Conservation (phyloP, 2,329 filamentous ascomycete species). For the Grosmannia penicillata region DNA sequence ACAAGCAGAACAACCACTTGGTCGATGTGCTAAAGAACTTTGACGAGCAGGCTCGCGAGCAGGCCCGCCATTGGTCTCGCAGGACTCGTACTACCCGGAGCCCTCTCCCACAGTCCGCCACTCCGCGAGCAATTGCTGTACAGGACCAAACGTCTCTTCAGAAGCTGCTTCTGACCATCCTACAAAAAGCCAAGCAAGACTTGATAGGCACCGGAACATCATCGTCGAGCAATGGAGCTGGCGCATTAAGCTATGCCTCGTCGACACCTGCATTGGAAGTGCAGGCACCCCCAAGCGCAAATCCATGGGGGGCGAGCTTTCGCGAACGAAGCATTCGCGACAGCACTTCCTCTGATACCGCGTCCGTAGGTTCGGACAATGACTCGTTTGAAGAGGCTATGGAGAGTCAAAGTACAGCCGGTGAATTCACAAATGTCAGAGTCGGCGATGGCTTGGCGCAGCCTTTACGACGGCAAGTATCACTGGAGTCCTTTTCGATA, state of each 20-base stretch:
- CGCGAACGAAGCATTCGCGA: neutral
- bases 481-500: conserved; percentile 4
- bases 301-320: neutral
- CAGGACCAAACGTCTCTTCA: conserved; percentile 13
- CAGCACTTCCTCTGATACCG: conserved; percentile 1
- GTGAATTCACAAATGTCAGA: neutral
- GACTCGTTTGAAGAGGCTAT: neutral
- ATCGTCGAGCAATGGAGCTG: too few species aligned
- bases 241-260: too few species aligned
- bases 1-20: conserved; percentile 8
- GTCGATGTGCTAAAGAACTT: conserved; percentile 11
- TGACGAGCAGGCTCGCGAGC: conserved; percentile 9
- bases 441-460: neutral
- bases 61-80: conserved; percentile 11
- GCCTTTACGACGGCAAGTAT: neutral
- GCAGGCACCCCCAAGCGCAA: neutral
- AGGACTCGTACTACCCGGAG: conserved; percentile 10
- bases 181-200: conserved; percentile 11
- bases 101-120: conserved; percentile 7
- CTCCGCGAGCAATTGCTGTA: conserved; percentile 5
- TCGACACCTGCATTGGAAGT: too few species aligned
- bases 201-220: too few species aligned
- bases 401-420: conserved; percentile 4
- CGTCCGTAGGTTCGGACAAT: conserved; percentile 6
- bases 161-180: conserved; percentile 10